Base-by-base conservation (phyloP, 495 filamentous ascomycete species). In the Hypoxylon cercidicola region DNA sequence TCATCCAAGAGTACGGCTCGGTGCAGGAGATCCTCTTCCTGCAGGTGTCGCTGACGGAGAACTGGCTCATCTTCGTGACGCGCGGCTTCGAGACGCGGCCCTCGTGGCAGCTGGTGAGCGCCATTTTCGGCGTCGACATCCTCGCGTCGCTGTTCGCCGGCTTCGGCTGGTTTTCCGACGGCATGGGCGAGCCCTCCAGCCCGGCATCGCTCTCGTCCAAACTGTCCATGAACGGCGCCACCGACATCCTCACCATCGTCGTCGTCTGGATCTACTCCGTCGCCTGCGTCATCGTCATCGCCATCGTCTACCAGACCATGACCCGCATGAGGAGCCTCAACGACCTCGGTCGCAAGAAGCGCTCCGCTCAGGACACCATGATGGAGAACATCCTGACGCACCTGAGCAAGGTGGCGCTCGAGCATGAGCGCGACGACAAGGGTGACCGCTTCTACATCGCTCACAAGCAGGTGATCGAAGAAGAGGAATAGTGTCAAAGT, bases 21-120 rank as follows among this genome's bases (percentile, higher is more conserved):
- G 83, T 88, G n/a, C 89, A 96, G 71, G 84, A 85, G 59, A 87
- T 97, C 23, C 72, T 97, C 62, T 96, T 97, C 81, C 86, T 97
- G 46, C 83, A 97, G 74, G 91, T 97, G 74, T 88, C 90, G 15
- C 84, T 96, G 45, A 90, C 93, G 23, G 90, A 96, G 79, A 97
- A 94, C 78, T 96, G 93, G 92, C 84, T 96, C 53, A 97, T 97
- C 77, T 93, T 97, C 78, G 92, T 96, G 76, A 96, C 93, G 50
- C 89, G 93, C 77, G 88, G 89, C 73, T 89, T 89, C 69, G 89
- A 90, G 52, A 87, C 90, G 19, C 90, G 85, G 25, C 92, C 92
- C 13, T 95, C 92, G 25, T 89, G 89, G 86, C 89, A 93, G 76
- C 82, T 97, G 57, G 65, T 82, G 53, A 84, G 81, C 46, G 92